phyloP scores from a whole-genome alignment of 805 yeast species.

The Lachancea thermotolerans region DNA sequence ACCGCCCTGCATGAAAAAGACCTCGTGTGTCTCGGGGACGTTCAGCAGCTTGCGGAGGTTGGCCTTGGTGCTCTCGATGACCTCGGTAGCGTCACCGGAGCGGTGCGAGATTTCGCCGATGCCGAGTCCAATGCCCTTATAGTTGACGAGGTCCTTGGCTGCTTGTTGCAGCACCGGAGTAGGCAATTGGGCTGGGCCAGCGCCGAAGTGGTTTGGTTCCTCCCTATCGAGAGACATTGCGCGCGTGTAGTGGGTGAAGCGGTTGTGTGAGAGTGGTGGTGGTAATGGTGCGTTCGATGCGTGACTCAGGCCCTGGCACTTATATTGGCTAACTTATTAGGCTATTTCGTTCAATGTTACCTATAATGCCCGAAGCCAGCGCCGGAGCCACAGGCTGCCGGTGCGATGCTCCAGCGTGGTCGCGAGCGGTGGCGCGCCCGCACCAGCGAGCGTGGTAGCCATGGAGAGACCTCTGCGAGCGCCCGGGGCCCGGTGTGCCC shows the following conservation, averaged over 20 bases:
- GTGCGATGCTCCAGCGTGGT: no score
- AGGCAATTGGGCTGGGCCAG: conserved; percentile 97
- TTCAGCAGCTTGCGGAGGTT: conserved; percentile 56
- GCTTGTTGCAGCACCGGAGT: conserved; percentile 80
- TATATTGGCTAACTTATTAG: no score
- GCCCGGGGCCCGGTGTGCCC: no score
- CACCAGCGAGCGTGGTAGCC: no score
- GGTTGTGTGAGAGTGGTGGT: no score
- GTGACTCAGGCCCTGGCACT: no score
- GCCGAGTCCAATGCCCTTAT: conserved; percentile 68
- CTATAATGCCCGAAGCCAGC: no score
- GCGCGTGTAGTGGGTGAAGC: background rate
- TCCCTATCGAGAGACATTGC: conserved; percentile 45
- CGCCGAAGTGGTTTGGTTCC: conserved; percentile 84
- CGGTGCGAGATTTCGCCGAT: conserved; percentile 96
- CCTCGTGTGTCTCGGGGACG: conserved; percentile 90
- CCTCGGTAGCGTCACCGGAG: conserved; percentile 69
- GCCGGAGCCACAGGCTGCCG: no score
- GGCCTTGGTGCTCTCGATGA: conserved; percentile 70
- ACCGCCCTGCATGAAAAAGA: conserved; percentile 94
- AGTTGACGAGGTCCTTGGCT: conserved; percentile 73
- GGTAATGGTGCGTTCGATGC: no score
- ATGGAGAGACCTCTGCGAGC: no score
- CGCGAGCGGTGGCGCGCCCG: no score
- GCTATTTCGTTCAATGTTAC: no score